Percentiles rank a stretch among this genome's conserved stretches.
phyloP scores from a whole-genome alignment of 345 rosid species.

The Rubroshorea leprosula region DNA sequence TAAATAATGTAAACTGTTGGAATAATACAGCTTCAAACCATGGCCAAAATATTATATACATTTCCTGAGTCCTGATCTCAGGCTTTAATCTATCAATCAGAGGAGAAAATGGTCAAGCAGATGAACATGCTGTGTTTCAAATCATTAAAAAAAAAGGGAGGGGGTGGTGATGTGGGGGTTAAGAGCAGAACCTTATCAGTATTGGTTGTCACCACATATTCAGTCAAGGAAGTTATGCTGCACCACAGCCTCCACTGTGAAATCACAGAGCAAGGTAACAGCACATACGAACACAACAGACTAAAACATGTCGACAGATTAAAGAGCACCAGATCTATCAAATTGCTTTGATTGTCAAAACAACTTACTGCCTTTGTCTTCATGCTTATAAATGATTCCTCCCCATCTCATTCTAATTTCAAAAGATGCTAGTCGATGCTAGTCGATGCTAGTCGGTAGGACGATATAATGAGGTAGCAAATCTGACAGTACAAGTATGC shows the following conservation, averaged over 20 bases:
- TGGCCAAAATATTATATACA: too few relatives aligned
- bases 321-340: too few relatives aligned
- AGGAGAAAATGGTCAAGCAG: not conserved
- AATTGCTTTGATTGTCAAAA: too few relatives aligned
- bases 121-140: not conserved
- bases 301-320: not conserved
- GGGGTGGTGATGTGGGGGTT: too few relatives aligned
- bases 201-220: not conserved
- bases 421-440: constrained; percentile 15
- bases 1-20: too few relatives aligned
- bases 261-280: not conserved
- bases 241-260: not conserved
- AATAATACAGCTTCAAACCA: too few relatives aligned
- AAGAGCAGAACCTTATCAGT: not conserved
- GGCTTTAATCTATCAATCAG: too few relatives aligned
- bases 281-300: not conserved
- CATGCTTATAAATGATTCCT: constrained; percentile 24
- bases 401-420: constrained; percentile 11
- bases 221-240: not conserved
- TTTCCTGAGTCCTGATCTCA: too few relatives aligned
- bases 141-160: too few relatives aligned
- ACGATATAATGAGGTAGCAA: too few relatives aligned
- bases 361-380: constrained; percentile 32
- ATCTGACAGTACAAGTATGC: too few relatives aligned
- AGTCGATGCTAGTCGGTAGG: too few relatives aligned